A percentile compares a stretch with the other conserved stretches of the same genome.
These are phyloP conservation scores for Cadophora sp. DNA, from an alignment of 2,329 filamentous ascomycete species.

Conservation along the genomic window DNA sequence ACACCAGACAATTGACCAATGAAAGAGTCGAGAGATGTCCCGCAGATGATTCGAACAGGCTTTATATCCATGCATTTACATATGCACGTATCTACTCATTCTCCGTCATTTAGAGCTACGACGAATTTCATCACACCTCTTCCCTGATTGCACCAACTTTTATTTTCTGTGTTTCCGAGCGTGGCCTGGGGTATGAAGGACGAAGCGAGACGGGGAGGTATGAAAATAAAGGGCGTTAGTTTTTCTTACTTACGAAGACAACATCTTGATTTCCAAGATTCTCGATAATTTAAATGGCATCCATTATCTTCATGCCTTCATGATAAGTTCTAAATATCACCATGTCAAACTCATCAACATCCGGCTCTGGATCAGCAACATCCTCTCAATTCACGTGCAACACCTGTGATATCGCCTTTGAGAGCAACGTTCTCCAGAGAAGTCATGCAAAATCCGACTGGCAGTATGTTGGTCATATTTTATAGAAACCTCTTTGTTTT, in stretches of 20 bases:
- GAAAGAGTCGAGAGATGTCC: background rate
- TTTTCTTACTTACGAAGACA: background rate
- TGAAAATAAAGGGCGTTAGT: background rate
- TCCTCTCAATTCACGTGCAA: background rate
- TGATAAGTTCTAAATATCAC: background rate
- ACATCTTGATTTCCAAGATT: background rate
- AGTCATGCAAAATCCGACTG: slow-evolving; percentile 13
- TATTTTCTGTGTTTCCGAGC: too few relatives aligned
- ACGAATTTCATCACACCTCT: background rate
- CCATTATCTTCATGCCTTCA: background rate
- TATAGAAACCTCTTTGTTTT: background rate
- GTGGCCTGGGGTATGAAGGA: background rate
- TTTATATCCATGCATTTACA: background rate
- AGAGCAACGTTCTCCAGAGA: background rate
- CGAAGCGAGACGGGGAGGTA: background rate
- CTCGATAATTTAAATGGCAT: background rate
- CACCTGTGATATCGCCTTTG: background rate
- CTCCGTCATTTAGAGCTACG: slow-evolving; percentile 5
- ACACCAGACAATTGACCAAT: background rate
- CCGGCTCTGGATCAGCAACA: background rate
- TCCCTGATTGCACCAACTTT: background rate
- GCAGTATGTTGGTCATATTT: background rate
- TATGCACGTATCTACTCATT: slow-evolving; percentile 19
- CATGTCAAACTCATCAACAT: slow-evolving; percentile 4
- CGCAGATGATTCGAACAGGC: background rate